phyloP scores from a whole-genome alignment of 2,329 filamentous ascomycete genomes.

The Emmonsia crescens region DNA sequence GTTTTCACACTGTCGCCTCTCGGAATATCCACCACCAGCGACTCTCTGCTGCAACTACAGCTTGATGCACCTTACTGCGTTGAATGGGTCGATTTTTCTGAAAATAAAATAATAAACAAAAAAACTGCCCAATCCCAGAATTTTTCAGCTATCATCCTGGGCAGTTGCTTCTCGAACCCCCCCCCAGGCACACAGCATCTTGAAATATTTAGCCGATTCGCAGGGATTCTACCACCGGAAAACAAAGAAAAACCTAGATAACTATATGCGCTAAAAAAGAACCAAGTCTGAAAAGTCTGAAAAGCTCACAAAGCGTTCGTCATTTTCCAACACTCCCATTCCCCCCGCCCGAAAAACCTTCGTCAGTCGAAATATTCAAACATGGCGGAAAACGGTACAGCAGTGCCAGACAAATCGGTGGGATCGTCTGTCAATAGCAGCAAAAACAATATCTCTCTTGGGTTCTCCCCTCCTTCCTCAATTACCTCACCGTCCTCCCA shows the following conservation, averaged over 20 bases:
- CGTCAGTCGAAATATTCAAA: not conserved
- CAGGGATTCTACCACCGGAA: not conserved
- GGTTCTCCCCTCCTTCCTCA: not conserved
- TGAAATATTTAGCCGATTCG: not conserved
- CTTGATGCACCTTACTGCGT: not conserved
- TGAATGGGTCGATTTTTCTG: too few species aligned
- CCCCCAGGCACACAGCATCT: not conserved
- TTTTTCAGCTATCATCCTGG: not conserved
- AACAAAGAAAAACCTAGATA: not conserved
- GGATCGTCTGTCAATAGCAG: not conserved
- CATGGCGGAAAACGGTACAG: not conserved
- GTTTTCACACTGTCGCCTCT: not conserved
- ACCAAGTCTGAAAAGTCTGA: too few species aligned
- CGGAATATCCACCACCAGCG: not conserved
- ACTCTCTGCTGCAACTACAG: not conserved
- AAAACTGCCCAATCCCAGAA: not conserved
- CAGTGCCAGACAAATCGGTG: not conserved
- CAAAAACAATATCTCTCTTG: not conserved
- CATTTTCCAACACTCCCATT: not conserved
- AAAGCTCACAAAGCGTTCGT: not conserved
- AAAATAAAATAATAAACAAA: not conserved
- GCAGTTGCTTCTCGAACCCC: not conserved
- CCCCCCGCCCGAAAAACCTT: not conserved
- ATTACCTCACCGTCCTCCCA: not conserved
- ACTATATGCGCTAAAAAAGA: not conserved